Evolutionary conservation across 2,329 filamentous ascomycete species (phyloP), one percentile per base, ranked within the genome.

Genomic region (Apiospora koreana): DNA sequence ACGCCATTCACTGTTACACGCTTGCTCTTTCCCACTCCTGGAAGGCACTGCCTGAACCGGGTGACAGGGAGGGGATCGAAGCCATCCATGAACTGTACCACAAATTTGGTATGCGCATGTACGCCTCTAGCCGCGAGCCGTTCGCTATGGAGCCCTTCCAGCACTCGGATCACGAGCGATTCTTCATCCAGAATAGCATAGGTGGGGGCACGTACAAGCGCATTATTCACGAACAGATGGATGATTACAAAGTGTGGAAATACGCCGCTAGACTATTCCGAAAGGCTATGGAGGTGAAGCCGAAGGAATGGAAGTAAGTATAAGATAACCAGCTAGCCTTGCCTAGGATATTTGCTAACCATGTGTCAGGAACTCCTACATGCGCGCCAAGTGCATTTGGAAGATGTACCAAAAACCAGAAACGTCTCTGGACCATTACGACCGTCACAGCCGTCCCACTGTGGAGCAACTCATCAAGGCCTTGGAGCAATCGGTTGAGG

Each of bases 1-100:
- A 89, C 75, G 91, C 94, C 1, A 95, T 97, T 64, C 94, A 97
- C 79, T 95, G 93, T 78, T 94, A 93, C 75, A 89, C 86, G 0
- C 82, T 90, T 48, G 88, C 88, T 0, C 76, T 90, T 18, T 90
- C 88, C 0, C 85, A 89, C 72, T 89, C 86, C 0, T 83, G 83
- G 71, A 79, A 82, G 21, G 80, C 80, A 14, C 80, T 84, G 3
- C 80, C 84, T 1, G 82, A 83, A 16, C 78, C 77, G 2, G 83
- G 83, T 23, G 86, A 87, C 65, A 31, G 25, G 12, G 83, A 84
- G 12, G 74, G 74, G 23, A 64, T 71, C 35, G 87, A 89, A 69
- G 83, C 87, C 8, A 79, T 90, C 7, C 86, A 88, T 72, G 87
- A 90, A 72, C 80, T 90, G 28, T 89, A 89, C 73, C 83, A 88